Conservation (phyloP, 345 rosid genomes). For the Melaleuca alternifolia region DNA sequence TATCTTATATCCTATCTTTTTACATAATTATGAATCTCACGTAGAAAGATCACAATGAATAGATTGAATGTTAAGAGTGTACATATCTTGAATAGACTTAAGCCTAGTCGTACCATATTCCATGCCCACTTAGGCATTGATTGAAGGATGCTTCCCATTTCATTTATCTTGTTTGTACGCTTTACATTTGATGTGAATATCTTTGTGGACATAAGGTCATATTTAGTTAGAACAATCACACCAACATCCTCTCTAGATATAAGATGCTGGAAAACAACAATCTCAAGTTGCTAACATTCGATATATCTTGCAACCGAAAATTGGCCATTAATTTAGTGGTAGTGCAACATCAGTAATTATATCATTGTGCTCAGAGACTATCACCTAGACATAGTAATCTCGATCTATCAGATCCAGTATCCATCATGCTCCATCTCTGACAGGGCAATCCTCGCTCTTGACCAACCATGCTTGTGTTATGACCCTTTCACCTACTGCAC, state of each 20-base stretch:
- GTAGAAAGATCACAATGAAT: no score
- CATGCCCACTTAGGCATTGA: neutral
- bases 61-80: neutral
- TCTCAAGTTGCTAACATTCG: neutral
- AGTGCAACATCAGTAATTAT: neutral
- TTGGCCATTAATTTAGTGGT: neutral
- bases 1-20: no score
- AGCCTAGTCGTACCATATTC: neutral
- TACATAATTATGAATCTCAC: no score
- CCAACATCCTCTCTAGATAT: neutral
- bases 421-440: neutral
- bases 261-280: neutral
- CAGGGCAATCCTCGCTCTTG: no score
- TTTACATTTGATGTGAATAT: neutral
- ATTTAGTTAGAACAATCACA: neutral
- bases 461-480: neutral
- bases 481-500: neutral
- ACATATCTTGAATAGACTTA: neutral
- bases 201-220: neutral
- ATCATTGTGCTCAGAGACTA: neutral
- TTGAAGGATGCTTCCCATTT: neutral
- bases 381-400: neutral
- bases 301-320: neutral
- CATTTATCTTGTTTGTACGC: neutral
- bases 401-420: neutral